Evolutionary conservation across 345 rosid species (phyloP).

Genomic region (Iberis pinnata): DNA sequence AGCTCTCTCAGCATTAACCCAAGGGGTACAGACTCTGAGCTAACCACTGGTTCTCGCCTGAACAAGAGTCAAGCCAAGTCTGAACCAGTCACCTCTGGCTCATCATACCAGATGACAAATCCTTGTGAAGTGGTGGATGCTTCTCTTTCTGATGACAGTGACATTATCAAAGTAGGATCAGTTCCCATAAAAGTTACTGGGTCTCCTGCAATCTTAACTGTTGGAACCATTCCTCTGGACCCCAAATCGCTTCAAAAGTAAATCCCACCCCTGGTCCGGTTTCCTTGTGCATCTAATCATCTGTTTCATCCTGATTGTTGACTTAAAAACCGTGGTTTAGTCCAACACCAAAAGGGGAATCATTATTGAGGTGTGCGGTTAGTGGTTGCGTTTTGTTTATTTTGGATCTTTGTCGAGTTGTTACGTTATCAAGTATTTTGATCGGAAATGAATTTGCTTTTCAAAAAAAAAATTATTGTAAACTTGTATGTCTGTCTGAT

Average conservation of each 20-base stretch:
- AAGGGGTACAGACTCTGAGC: slow-evolving; percentile 4
- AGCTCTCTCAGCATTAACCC: slow-evolving; percentile 18
- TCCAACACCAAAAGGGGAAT: slow-evolving; percentile 15
- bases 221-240: slow-evolving; percentile 64
- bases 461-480: too few species aligned
- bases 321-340: too few species aligned
- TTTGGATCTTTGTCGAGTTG: too few species aligned
- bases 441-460: too few species aligned
- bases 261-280: neutral
- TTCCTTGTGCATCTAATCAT: neutral
- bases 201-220: slow-evolving; percentile 34
- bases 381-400: slow-evolving; percentile 8
- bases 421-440: too few species aligned
- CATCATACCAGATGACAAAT: neutral
- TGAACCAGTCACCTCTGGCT: neutral
- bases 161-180: slow-evolving; percentile 56
- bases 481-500: too few species aligned
- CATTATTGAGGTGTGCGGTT: slow-evolving; percentile 12
- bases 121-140: slow-evolving; percentile 15
- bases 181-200: slow-evolving; percentile 65
- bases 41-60: slow-evolving; percentile 11
- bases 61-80: slow-evolving; percentile 11
- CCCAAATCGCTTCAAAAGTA: slow-evolving; percentile 38
- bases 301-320: too few species aligned
- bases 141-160: slow-evolving; percentile 21